Percentiles rank a stretch among this genome's conserved stretches.
phyloP scores from a whole-genome alignment of 257 asterid genomes.

The Paraleonurus japonicus region DNA sequence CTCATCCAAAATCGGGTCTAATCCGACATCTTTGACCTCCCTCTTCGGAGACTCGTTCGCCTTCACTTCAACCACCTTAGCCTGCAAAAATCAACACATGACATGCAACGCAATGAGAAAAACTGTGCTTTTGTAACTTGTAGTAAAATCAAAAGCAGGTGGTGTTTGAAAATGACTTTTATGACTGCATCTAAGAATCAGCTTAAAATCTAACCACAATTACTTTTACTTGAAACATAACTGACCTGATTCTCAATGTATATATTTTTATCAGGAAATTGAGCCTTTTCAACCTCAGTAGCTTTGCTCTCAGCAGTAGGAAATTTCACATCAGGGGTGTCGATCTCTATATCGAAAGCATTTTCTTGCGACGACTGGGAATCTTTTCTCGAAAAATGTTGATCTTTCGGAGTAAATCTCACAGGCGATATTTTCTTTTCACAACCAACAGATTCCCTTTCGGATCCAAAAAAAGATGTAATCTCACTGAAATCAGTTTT shows the following conservation, averaged over 20 bases:
- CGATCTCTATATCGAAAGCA: conserved; percentile 50
- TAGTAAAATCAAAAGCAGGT: too few relatives aligned
- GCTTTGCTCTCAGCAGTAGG: conserved; percentile 26
- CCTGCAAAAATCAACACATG: conserved; percentile 30
- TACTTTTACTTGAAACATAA: not conserved
- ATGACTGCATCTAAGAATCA: too few relatives aligned
- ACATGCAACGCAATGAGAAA: not conserved
- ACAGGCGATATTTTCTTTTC: conserved; percentile 45
- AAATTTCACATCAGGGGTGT: conserved; percentile 36
- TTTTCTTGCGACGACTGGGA: conserved; percentile 44
- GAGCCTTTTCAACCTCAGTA: conserved; percentile 27
- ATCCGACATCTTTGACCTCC: conserved; percentile 67
- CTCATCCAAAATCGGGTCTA: conserved; percentile 79
- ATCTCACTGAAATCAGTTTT: conserved; percentile 41
- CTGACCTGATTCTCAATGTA: conserved; percentile 31
- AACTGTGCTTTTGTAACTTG: not conserved
- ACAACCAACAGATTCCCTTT: conserved; percentile 41
- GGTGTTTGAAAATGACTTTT: not conserved
- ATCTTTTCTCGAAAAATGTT: conserved; percentile 41
- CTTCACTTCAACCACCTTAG: conserved; percentile 35
- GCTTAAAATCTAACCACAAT: too few relatives aligned
- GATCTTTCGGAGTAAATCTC: conserved; percentile 33
- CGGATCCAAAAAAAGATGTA: conserved; percentile 45
- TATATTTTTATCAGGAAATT: conserved; percentile 30
- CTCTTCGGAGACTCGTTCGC: conserved; percentile 41